Evolutionary conservation across 345 rosid species (phyloP).

Genomic region (Triadica sebifera): DNA sequence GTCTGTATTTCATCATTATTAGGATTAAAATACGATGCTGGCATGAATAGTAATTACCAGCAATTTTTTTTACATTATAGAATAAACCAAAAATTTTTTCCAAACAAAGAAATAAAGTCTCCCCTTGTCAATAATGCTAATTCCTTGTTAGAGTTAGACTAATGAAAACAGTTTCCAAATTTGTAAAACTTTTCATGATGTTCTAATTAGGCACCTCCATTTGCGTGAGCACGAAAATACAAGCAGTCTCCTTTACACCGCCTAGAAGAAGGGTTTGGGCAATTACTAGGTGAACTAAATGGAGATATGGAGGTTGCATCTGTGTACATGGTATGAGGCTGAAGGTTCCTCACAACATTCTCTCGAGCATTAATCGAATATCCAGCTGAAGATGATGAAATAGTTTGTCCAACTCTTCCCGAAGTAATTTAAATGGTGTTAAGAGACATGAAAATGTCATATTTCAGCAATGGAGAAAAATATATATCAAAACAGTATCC

Average conservation of each 20-base stretch:
- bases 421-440: too few species aligned
- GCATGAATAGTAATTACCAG: too few species aligned
- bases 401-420: conserved; percentile 54
- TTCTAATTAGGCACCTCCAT: conserved; percentile 55
- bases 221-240: conserved; percentile 71
- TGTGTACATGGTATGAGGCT: conserved; percentile 40
- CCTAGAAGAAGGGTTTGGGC: conserved; percentile 38
- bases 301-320: conserved; percentile 48
- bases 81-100: too few species aligned
- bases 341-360: conserved; percentile 47
- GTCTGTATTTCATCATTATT: too few species aligned
- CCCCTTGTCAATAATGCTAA: too few species aligned
- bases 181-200: background rate
- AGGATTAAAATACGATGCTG: too few species aligned
- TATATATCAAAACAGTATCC: background rate
- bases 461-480: background rate
- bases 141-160: too few species aligned
- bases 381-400: conserved; percentile 46
- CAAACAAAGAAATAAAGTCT: too few species aligned
- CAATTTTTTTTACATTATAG: too few species aligned
- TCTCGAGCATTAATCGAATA: conserved; percentile 42
- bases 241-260: conserved; percentile 59
- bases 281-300: conserved; percentile 36
- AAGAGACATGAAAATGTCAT: conserved; percentile 25
- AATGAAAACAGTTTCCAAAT: too few species aligned